Conservation (phyloP, 2,329 filamentous ascomycete genomes). For the Colletotrichum sp. region DNA sequence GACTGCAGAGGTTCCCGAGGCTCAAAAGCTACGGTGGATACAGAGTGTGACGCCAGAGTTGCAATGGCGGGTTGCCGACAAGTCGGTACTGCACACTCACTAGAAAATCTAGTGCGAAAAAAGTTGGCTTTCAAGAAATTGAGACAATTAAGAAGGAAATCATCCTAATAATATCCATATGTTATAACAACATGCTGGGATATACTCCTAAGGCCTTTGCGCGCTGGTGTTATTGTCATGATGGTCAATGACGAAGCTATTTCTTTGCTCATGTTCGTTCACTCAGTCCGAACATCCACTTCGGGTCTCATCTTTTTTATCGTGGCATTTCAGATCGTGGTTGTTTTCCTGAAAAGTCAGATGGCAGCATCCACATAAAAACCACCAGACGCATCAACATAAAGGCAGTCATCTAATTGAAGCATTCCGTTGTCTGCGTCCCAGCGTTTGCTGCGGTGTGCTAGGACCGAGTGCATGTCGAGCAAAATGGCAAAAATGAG, state of each 20-base stretch:
- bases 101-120: neutral
- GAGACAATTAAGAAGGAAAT: neutral
- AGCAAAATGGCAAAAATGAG: slow-evolving; percentile 1
- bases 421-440: neutral
- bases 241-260: neutral
- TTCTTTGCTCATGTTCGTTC: neutral
- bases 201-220: neutral
- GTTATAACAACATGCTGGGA: neutral
- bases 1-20: neutral
- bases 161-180: neutral
- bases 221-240: neutral
- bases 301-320: neutral
- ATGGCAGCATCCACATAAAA: neutral
- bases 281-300: neutral
- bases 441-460: neutral
- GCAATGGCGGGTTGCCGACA: neutral
- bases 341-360: neutral
- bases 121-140: neutral
- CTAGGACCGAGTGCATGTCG: neutral
- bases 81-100: neutral
- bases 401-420: neutral
- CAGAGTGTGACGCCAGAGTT: neutral
- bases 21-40: neutral
- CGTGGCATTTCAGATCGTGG: neutral
- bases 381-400: neutral